Evolutionary conservation across 176 grass and related monocot species (phyloP), one percentile per base, ranked within the genome.

Genomic region (Triticum turgidum): DNA sequence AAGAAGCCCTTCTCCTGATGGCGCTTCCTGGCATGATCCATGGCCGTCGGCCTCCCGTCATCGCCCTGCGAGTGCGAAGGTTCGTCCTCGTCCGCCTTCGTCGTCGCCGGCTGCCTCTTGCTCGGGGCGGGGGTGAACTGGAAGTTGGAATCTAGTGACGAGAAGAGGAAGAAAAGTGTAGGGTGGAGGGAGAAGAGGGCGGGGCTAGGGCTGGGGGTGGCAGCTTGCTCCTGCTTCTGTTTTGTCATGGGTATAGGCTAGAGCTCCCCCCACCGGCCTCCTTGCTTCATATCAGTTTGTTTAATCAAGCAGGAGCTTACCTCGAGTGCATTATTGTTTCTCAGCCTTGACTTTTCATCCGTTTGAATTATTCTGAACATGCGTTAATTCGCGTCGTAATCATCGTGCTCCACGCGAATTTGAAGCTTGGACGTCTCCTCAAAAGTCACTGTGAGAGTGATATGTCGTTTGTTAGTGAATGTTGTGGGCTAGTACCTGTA

Each of bases 1-100:
- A 94, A 67, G 82, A 93, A 90, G 37, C 92, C 95, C 87, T 97
- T 94, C 79, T 94, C 92, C 6, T 91, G 66, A 0, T 93, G 92
- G 45, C 92, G 88, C 86, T 86, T 94, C 84, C 94, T 89, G 42
- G 86, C 79, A 38, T 89, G 86, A 64, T 97, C 92, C 86, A 91
- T 86, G 88, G 88, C 79, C 33, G 81, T 61, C 35, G 80, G 45
- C 71, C 77, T 82, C 81, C 27, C 7, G 30, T 84, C 72, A 3
- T 87, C 73, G 20, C 79, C 69, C 73, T 78, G 80, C 13, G 80
- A 66, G 52, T 79, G 80, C 6, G 84, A 66, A 72, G 42, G 56
- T 1, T 83, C 80, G 12, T 79, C 89, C 34, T 79, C 84, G 4
- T 79, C 89, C 27, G 66, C 83, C 38, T 68, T 68, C 0, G 22